These are phyloP conservation scores for Triadica sebifera DNA, from an alignment of 345 rosid species.

Conservation along the genomic window DNA sequence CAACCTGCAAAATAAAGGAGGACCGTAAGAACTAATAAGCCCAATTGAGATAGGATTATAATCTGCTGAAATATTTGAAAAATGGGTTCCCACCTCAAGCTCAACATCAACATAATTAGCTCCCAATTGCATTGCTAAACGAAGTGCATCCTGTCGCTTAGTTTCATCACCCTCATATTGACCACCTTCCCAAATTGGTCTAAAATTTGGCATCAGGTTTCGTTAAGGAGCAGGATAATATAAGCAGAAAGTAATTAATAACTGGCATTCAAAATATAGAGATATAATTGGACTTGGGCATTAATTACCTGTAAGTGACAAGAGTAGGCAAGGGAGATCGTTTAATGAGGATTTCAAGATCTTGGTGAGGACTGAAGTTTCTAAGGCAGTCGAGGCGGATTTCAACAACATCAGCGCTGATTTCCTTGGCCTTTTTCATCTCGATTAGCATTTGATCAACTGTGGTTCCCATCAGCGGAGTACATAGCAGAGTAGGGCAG, in stretches of 20 bases:
- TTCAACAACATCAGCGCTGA: conserved; percentile 56
- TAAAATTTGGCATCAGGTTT: conserved; percentile 1
- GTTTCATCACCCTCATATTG: conserved; percentile 53
- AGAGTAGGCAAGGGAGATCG: conserved; percentile 55
- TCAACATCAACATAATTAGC: conserved; percentile 59
- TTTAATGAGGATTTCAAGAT: conserved; percentile 48
- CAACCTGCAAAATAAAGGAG: conserved; percentile 35
- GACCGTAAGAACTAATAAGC: neutral
- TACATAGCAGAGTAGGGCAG: conserved; percentile 26
- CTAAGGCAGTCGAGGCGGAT: conserved; percentile 52
- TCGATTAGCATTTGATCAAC: conserved; percentile 48
- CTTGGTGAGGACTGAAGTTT: conserved; percentile 44
- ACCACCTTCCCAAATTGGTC: conserved; percentile 70
- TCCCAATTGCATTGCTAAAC: conserved; percentile 53
- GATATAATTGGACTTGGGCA: neutral
- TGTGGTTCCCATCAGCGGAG: conserved; percentile 54
- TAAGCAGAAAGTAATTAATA: too few species aligned
- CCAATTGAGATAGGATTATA: neutral
- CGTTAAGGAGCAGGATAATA: too few species aligned
- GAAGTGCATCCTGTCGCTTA: conserved; percentile 40
- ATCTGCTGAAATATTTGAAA: neutral
- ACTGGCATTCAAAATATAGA: too few species aligned
- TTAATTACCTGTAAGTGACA: conserved; percentile 47
- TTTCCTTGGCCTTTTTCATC: conserved; percentile 45
- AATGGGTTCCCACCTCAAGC: conserved; percentile 16